phyloP scores from a whole-genome alignment of 176 grass and related monocot species.

The Avena atlantica region DNA sequence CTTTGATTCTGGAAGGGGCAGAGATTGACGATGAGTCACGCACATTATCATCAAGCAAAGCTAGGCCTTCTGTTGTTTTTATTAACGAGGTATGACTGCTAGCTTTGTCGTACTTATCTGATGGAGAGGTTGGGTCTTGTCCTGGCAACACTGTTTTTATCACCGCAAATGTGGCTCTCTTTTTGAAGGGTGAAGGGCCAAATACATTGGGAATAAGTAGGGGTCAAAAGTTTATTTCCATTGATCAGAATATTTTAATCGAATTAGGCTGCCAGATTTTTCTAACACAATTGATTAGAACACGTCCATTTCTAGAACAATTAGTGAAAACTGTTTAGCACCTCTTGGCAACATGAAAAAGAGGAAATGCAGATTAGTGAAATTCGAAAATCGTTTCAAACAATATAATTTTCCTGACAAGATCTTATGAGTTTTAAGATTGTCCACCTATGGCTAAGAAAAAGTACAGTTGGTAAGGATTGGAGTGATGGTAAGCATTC shows the following conservation, averaged over 20 bases:
- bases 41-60: background rate
- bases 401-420: background rate
- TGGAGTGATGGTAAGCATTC: background rate
- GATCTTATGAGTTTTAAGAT: background rate
- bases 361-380: background rate
- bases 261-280: background rate
- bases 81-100: constrained; percentile 10
- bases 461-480: background rate
- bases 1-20: constrained; percentile 31
- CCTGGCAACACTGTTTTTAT: background rate
- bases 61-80: background rate
- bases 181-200: background rate
- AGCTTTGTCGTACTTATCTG: constrained; percentile 25
- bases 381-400: background rate
- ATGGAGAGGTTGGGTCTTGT: background rate
- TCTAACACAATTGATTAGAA: background rate
- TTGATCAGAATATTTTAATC: background rate
- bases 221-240: background rate
- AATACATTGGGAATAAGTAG: background rate
- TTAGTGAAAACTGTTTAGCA: background rate
- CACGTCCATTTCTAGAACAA: background rate
- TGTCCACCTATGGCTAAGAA: background rate
- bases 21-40: constrained; percentile 11
- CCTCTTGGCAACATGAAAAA: constrained; percentile 15
- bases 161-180: background rate